Conservation (phyloP, 331 rosid genomes). For the Dryas integrifolia region DNA sequence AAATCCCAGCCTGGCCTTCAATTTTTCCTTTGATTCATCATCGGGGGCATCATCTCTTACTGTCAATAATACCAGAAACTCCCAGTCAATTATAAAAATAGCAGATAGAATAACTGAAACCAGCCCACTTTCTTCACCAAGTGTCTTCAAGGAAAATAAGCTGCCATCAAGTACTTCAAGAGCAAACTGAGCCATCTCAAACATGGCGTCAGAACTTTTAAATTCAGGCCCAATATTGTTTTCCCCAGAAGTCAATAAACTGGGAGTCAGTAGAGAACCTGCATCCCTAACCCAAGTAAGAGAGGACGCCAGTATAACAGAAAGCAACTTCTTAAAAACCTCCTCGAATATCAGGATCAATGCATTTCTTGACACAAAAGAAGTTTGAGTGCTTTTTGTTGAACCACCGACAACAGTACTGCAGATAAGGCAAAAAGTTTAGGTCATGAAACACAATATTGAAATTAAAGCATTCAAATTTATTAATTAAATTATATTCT, state of each 20-base stretch:
- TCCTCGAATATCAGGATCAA: constrained; percentile 59
- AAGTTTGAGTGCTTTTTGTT: constrained; percentile 42
- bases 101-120: constrained; percentile 69
- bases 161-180: constrained; percentile 76
- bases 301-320: constrained; percentile 62
- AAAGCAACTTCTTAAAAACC: constrained; percentile 57
- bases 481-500: not conserved
- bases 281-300: constrained; percentile 62
- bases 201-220: constrained; percentile 40
- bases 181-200: constrained; percentile 62
- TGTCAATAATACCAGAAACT: constrained; percentile 42
- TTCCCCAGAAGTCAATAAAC: constrained; percentile 39
- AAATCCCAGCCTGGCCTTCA: constrained; percentile 46
- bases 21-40: constrained; percentile 39
- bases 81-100: constrained; percentile 69
- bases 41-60: constrained; percentile 41
- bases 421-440: constrained; percentile 34
- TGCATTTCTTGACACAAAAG: constrained; percentile 64
- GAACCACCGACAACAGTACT: constrained; percentile 87
- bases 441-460: constrained; percentile 17
- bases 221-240: constrained; percentile 32
- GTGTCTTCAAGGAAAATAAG: constrained; percentile 59
- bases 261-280: constrained; percentile 43
- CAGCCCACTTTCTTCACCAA: constrained; percentile 55
- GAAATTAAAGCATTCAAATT: constrained; percentile 18